A percentile compares a stretch with the other conserved stretches of the same genome.
Conservation (phyloP, 805 yeast species). For the Brettanomyces nanus region DNA sequence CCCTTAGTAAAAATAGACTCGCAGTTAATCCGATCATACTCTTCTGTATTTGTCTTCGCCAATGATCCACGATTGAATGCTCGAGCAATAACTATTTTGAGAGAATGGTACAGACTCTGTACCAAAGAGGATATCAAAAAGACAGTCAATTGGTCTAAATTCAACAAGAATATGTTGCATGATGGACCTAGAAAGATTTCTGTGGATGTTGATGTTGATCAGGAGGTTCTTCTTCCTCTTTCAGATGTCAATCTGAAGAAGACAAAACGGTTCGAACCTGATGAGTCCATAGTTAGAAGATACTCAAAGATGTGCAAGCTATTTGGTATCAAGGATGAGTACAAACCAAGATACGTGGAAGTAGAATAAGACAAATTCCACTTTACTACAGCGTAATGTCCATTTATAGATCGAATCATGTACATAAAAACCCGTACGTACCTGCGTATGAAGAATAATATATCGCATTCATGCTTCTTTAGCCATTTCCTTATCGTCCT, state of each 20-base stretch:
- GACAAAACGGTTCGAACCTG: constrained; percentile 16
- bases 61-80: constrained; percentile 20
- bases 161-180: background rate
- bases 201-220: constrained; percentile 3
- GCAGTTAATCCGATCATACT: constrained; percentile 17
- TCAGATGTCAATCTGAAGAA: constrained; percentile 15
- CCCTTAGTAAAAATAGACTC: constrained; percentile 13
- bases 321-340: constrained; percentile 8
- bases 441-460: too few relatives aligned
- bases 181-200: constrained; percentile 7
- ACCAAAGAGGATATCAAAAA: constrained; percentile 13
- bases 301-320: constrained; percentile 13
- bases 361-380: too few relatives aligned
- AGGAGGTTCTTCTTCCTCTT: constrained; percentile 8
- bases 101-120: constrained; percentile 23
- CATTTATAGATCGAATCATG: too few relatives aligned
- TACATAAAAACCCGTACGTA: too few relatives aligned
- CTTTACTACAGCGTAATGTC: too few relatives aligned
- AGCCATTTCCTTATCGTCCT: constrained; percentile 23
- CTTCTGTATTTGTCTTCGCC: constrained; percentile 18
- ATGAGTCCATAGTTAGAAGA: constrained; percentile 14
- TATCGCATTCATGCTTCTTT: too few relatives aligned
- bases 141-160: constrained; percentile 5
- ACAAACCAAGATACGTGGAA: background rate
- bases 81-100: constrained; percentile 18